Evolutionary conservation across 495 filamentous ascomycete species (phyloP).

Genomic region (Cetradonia linearis): DNA sequence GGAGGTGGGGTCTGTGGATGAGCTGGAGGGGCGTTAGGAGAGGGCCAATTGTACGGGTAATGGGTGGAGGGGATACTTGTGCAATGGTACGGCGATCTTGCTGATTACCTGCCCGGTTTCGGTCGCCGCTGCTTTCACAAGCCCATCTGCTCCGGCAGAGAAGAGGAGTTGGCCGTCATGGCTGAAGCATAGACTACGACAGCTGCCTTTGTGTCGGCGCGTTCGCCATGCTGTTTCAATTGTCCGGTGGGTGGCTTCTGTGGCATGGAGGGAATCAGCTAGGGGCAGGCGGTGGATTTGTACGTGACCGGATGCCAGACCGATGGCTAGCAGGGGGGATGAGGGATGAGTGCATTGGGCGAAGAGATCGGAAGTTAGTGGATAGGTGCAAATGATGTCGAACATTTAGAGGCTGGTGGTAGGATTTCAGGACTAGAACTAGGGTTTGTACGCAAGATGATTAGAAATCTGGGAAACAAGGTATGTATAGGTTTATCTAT

Average conservation of each 20-base stretch:
- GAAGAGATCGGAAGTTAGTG: conserved; percentile 80
- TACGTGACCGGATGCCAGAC: conserved; percentile 76
- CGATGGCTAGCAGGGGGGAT: conserved; percentile 73
- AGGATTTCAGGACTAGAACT: background rate
- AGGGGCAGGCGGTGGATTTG: conserved; percentile 71
- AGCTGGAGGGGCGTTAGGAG: background rate
- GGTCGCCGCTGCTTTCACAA: conserved; percentile 77
- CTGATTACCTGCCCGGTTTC: conserved; percentile 70
- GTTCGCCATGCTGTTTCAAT: conserved; percentile 85
- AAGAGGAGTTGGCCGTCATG: conserved; percentile 67
- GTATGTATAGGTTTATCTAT: background rate
- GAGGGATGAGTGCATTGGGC: conserved; percentile 76
- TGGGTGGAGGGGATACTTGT: conserved; percentile 11
- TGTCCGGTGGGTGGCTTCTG: conserved; percentile 55
- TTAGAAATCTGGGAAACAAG: background rate
- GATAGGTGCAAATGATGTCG: conserved; percentile 82
- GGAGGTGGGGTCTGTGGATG: conserved; percentile 53
- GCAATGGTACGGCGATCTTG: conserved; percentile 48
- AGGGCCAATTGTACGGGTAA: background rate
- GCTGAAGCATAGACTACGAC: conserved; percentile 65
- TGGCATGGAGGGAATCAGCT: conserved; percentile 26
- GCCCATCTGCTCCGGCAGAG: conserved; percentile 79
- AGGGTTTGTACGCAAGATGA: background rate
- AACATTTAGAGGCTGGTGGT: conserved; percentile 41
- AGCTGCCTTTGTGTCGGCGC: conserved; percentile 83